Conservation (phyloP, 805 yeast species). For the Suhomyces sp. region DNA sequence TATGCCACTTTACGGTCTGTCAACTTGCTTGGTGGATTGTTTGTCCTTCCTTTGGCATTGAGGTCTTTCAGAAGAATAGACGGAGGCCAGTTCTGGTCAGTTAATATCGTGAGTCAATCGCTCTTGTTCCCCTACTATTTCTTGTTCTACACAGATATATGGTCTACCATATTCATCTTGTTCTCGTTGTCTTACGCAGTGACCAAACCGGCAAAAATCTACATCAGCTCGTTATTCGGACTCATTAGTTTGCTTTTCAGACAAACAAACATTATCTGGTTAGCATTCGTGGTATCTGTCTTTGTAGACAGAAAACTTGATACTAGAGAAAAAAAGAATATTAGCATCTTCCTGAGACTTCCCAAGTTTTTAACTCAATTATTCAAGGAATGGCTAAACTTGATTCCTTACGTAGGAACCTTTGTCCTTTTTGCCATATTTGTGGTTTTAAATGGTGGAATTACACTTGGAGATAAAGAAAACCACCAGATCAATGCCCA, state of each 20-base stretch:
- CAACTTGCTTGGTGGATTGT: conserved; percentile 65
- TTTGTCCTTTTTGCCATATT: conserved; percentile 56
- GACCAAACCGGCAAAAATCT: conserved; percentile 17
- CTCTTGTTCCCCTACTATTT: conserved; percentile 69
- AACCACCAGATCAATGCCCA: conserved; percentile 77
- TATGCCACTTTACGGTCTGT: conserved; percentile 35
- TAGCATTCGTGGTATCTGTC: conserved; percentile 55
- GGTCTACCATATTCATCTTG: conserved; percentile 76
- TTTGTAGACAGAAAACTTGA: conserved; percentile 49
- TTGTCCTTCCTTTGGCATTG: conserved; percentile 51
- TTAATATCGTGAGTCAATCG: conserved; percentile 54
- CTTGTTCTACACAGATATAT: conserved; percentile 88
- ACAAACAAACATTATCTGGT: conserved; percentile 93
- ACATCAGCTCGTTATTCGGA: conserved; percentile 54
- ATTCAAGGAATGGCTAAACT: conserved; percentile 18
- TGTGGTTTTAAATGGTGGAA: conserved; percentile 69
- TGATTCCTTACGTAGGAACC: conserved; percentile 55
- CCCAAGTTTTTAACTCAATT: conserved; percentile 14
- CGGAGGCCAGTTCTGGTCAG: conserved; percentile 21
- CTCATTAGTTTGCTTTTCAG: conserved; percentile 70
- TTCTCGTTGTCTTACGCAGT: conserved; percentile 51
- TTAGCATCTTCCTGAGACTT: conserved; percentile 8
- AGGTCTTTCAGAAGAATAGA: conserved; percentile 18
- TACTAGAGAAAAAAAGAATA: conserved; percentile 24
- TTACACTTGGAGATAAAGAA: conserved; percentile 87